Conservation (phyloP, 2,329 filamentous ascomycete genomes). For the Aureobasidium subglaciale region DNA sequence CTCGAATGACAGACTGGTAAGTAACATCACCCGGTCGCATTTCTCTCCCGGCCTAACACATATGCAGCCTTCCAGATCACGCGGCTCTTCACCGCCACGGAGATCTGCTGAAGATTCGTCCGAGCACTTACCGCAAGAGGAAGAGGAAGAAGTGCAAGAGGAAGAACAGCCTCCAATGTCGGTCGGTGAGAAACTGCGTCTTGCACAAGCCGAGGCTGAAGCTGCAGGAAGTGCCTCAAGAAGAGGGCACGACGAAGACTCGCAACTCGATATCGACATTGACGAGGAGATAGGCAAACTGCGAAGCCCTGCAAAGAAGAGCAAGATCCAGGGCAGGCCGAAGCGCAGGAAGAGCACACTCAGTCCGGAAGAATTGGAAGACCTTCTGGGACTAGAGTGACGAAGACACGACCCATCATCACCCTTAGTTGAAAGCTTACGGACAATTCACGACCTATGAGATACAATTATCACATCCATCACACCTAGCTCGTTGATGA, state of each 20-base stretch:
- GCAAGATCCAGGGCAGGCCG: constrained; percentile 49
- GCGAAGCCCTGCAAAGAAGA: constrained; percentile 30
- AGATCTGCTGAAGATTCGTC: constrained; percentile 21
- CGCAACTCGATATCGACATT: constrained; percentile 37
- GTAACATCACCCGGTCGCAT: constrained; percentile 11
- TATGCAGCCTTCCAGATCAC: constrained; percentile 17
- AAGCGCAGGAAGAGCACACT: constrained; percentile 66
- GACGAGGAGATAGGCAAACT: constrained; percentile 35
- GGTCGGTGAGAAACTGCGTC: constrained; percentile 41
- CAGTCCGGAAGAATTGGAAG: constrained; percentile 67
- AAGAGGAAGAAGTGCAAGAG: constrained; percentile 21
- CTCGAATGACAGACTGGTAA: constrained; percentile 16
- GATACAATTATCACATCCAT: constrained; percentile 3
- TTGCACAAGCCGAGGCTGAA: constrained; percentile 38
- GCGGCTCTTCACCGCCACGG: constrained; percentile 20
- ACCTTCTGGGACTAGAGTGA: constrained; percentile 34
- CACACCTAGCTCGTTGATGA: not conserved
- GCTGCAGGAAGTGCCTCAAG: constrained; percentile 29
- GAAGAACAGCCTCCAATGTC: constrained; percentile 26
- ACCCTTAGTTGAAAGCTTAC: constrained; percentile 4
- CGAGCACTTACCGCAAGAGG: constrained; percentile 22
- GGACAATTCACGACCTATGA: constrained; percentile 3
- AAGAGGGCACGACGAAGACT: constrained; percentile 18
- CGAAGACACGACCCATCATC: not conserved
- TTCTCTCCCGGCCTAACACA: constrained; percentile 21